Evolutionary conservation across 1,284 basidiomycete species (phyloP), one percentile per base, ranked within the genome.

Genomic region (Kwoniella shivajii): DNA sequence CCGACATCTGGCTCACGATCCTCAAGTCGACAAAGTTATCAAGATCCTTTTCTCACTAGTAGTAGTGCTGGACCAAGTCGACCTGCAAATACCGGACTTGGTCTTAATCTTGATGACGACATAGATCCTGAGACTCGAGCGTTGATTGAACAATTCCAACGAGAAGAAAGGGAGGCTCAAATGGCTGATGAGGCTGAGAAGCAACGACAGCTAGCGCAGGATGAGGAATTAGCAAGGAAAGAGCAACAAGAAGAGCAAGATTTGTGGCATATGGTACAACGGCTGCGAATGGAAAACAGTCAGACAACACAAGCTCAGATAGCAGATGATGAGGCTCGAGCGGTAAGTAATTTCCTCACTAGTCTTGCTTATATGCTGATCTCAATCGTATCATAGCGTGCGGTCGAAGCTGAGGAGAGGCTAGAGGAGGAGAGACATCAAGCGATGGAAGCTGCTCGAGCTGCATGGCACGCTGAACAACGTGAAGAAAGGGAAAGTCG

Each of bases 161-260:
- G 66, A 16, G 70, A 76, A 55, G 67, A 70, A n/a, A 63, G 70
- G 16, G 69, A 74, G 47, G 65, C 57, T 2, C 57, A 63, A 31
- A 46, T 60, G 27, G 57, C 59, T n/a, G 63, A 68, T 29, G 63
- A 64, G 20, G 66, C 56, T 6, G 36, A 45, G 13, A 36, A 66
- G 39, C 51, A 58, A n/a, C 56, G 57, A 14, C 72, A 73, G 51
- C 53, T 71, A 13, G 60, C 62, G 41, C 66, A 64, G 34, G 77
- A 78, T 52, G 66, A 71, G 49, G 63, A 67, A 39, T 50, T 75
- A 2, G 77, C 77, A 1, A 57, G 71, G 46, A 62, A 64, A 37
- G 73, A 74, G 45, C 77, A 78, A 59, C 71, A 74, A 46, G 66
- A 63, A 31, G 77, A 78, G 55, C 67, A 74, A 38, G 73, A 72